Percentiles rank a stretch among this genome's conserved stretches.
Conservation (phyloP, 2,329 filamentous ascomycete species). For the Beauveria brongniartii region DNA sequence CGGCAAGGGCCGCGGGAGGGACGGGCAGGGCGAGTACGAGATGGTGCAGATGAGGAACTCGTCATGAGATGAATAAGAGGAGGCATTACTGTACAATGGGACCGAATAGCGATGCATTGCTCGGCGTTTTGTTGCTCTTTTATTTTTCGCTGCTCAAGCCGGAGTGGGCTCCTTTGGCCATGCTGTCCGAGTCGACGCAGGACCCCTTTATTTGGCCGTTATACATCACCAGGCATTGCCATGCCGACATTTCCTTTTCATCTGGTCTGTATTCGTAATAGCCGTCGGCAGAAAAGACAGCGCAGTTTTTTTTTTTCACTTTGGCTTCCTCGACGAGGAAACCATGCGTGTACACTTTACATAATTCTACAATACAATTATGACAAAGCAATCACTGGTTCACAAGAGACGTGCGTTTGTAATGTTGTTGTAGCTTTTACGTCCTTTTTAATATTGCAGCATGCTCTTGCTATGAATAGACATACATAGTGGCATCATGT, state of each 20-base stretch:
- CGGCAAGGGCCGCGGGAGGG: slow-evolving; percentile 43
- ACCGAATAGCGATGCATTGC: slow-evolving; percentile 26
- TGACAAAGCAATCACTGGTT: not conserved
- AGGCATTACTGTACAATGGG: not conserved
- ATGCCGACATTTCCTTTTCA: not conserved
- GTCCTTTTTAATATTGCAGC: not conserved
- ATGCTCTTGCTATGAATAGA: not conserved
- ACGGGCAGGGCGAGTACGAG: slow-evolving; percentile 55
- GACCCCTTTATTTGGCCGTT: not conserved
- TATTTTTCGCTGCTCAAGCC: not conserved
- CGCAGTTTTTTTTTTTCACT: not conserved
- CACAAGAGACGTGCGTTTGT: no score
- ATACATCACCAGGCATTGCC: not conserved
- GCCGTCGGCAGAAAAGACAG: not conserved
- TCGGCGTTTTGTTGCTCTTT: slow-evolving; percentile 23
- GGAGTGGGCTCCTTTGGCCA: not conserved
- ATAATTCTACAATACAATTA: not conserved
- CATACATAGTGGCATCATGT: no score
- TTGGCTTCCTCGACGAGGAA: not conserved
- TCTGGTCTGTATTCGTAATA: not conserved
- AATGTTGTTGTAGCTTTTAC: not conserved
- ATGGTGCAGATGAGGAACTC: slow-evolving; percentile 47
- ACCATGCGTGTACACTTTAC: not conserved
- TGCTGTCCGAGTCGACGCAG: not conserved
- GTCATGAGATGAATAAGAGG: not conserved